These are phyloP conservation scores for Aspergillus fumigatus DNA, from an alignment of 2,329 filamentous ascomycete species.

Conservation along the genomic window DNA sequence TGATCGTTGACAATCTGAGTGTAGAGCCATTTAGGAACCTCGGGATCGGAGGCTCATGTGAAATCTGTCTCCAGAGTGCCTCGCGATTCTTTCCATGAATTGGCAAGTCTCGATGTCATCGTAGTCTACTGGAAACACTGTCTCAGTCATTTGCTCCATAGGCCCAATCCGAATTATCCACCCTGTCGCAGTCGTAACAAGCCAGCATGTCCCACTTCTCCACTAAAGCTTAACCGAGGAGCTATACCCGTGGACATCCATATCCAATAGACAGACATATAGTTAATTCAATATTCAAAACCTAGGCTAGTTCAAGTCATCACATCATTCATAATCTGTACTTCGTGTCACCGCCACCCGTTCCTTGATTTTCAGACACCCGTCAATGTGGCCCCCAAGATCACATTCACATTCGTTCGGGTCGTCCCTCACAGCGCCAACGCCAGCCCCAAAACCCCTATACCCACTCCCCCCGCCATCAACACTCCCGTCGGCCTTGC, in stretches of 20 bases:
- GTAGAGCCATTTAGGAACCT: background rate
- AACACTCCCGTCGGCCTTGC: conserved; percentile 15
- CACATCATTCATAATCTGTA: background rate
- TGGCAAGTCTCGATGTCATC: background rate
- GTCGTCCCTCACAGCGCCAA: conserved; percentile 14
- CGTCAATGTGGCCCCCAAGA: background rate
- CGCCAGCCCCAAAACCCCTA: conserved; percentile 21
- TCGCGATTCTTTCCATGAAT: background rate
- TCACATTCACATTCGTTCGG: background rate
- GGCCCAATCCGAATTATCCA: background rate
- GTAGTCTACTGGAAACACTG: background rate
- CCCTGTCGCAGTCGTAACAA: background rate
- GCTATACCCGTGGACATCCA: background rate
- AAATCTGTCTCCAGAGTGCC: background rate
- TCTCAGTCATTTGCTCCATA: background rate
- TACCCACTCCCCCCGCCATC: conserved; percentile 16
- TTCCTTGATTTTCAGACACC: background rate
- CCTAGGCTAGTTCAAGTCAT: background rate
- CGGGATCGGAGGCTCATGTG: background rate
- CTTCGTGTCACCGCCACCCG: background rate
- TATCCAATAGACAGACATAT: background rate
- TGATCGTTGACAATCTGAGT: background rate
- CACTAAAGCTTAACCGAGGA: background rate
- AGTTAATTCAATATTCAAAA: background rate
- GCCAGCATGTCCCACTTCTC: background rate